phyloP scores from a whole-genome alignment of 139 green algal genomes.

The Volvox reticuliferus region DNA sequence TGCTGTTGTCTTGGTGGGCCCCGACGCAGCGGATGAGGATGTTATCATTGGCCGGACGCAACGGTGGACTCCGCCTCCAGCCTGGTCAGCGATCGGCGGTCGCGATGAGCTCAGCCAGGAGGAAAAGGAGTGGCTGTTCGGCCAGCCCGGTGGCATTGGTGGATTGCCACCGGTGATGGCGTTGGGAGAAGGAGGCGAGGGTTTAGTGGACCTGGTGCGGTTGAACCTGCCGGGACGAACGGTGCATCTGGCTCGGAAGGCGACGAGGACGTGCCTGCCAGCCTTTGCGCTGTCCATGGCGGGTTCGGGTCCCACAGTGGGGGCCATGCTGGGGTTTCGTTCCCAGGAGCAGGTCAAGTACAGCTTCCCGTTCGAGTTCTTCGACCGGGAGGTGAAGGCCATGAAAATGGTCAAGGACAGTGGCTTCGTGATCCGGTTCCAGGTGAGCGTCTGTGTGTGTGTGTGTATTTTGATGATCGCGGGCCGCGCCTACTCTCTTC shows the following conservation, averaged over 20 bases:
- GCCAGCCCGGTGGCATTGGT: constrained; percentile 24
- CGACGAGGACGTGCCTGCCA: constrained; percentile 29
- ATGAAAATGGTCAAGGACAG: constrained; percentile 40
- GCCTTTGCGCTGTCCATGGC: neutral
- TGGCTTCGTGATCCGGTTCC: constrained; percentile 43
- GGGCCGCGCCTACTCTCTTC: too few species aligned
- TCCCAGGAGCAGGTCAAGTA: constrained; percentile 9
- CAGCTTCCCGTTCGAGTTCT: constrained; percentile 41
- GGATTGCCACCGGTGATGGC: constrained; percentile 10
- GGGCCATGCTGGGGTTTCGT: neutral
- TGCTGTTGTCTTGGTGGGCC: neutral
- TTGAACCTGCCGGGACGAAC: constrained; percentile 18
- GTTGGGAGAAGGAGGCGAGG: constrained; percentile 46
- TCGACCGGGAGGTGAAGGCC: constrained; percentile 40
- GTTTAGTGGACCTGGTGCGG: constrained; percentile 35
- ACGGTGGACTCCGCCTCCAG: neutral
- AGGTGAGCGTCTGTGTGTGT: too few species aligned
- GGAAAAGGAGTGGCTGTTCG: constrained; percentile 46
- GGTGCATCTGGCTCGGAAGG: constrained; percentile 43
- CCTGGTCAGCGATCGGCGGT: neutral
- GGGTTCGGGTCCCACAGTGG: neutral
- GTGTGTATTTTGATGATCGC: too few species aligned
- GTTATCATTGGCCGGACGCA: neutral
- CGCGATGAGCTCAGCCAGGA: neutral
- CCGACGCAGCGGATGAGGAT: neutral